Percentiles rank a stretch among this genome's conserved stretches.
Evolutionary conservation across 202 grass and related monocot genomes (phyloP).

Genomic region (Saccharum hybrid): DNA sequence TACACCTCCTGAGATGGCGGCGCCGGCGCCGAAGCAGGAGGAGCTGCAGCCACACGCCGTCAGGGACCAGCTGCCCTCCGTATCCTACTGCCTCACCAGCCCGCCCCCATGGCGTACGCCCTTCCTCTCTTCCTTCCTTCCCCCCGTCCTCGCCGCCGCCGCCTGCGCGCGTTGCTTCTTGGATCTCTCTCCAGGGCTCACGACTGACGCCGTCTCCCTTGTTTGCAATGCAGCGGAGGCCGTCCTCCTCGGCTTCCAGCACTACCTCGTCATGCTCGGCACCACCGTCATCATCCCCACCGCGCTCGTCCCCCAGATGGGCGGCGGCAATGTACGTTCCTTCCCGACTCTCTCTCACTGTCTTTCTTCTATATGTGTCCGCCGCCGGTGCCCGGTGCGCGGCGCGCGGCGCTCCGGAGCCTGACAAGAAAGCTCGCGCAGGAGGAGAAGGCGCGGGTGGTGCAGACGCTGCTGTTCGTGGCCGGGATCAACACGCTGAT

Average conservation of each 20-base stretch:
- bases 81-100: conserved; percentile 81
- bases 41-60: conserved; percentile 71
- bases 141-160: neutral
- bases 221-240: conserved; percentile 78
- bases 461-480: conserved; percentile 94
- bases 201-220: conserved; percentile 26
- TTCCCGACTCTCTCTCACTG: neutral
- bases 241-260: conserved; percentile 93
- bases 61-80: conserved; percentile 70
- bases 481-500: conserved; percentile 90
- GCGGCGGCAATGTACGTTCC: conserved; percentile 79
- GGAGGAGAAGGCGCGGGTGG: conserved; percentile 93
- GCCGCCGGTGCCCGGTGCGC: neutral
- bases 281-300: conserved; percentile 98
- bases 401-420: neutral
- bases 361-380: neutral
- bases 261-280: conserved; percentile 95
- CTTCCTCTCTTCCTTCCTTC: neutral
- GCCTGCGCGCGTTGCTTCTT: neutral
- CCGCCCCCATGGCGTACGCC: conserved; percentile 77
- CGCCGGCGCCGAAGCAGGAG: conserved; percentile 85
- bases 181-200: neutral
- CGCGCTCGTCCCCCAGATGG: conserved; percentile 97
- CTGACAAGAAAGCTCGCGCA: conserved; percentile 39
- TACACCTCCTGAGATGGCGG: conserved; percentile 40